Evolutionary conservation across 2,329 filamentous ascomycete genomes (phyloP), one percentile per base, ranked within the genome.

Genomic region (Talaromyces sp.): DNA sequence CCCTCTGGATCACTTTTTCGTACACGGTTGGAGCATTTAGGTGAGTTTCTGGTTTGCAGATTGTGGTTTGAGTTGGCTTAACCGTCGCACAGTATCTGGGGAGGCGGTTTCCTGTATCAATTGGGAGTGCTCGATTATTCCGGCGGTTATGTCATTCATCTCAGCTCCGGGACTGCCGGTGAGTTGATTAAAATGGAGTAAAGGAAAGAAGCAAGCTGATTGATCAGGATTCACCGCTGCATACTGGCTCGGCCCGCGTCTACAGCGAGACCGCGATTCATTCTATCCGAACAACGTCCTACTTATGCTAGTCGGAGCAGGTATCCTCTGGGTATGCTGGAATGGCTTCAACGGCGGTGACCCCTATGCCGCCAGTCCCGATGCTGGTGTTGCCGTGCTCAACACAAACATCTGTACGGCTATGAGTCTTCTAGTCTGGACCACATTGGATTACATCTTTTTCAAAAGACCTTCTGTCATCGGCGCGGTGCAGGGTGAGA

Each of bases 261-360:
- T 81, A 28, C 72, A 76, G 60, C 68, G 72, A 28, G 81, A 82
- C 66, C 76, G 79, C 11, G 76, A 78, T 50, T 77, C 80, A 48
- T 74, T 76, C 42, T 73, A 76, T n/a, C 81, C 81, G 2, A 81
- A 81, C 72, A 82, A 82, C 66, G 72, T 82, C 55, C 67, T 79
- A 14, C 69, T 76, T 9, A 75, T 80, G 31, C 71, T 82, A 59
- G 72, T 80, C 33, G 81, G 81, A 25, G 80, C 80, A 1, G 81
- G 80, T 18, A 79, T 83, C 39, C 76, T 83, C 37, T 83, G 80
- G 81, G 74, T 81, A 28, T 80, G 81, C 63, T 83, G 81, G 81
- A 82, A 82, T 68, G 81, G 81, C 44, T 83, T 82, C 75, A 83
- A 82, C 64, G 80, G 81, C 18, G 80, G 81, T 67, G 81, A 82